phyloP scores from a whole-genome alignment of 1,284 basidiomycete species.

The Macrocystidia cucumis region DNA sequence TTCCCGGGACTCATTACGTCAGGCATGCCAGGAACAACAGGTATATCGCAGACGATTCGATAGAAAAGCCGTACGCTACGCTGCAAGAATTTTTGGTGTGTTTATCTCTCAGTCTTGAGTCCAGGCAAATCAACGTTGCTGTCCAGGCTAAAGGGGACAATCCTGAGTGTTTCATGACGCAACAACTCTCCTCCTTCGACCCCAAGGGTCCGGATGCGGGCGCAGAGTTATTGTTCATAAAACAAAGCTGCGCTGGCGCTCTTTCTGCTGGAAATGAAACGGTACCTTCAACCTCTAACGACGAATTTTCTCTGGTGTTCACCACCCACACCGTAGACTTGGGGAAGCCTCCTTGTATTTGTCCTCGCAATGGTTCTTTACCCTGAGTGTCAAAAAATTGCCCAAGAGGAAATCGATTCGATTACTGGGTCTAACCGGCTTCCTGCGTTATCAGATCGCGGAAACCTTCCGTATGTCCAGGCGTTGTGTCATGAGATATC shows the following conservation, averaged over 20 bases:
- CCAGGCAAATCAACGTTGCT: no score
- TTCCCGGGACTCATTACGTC: conserved; percentile 17
- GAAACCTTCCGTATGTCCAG: not conserved
- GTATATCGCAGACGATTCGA: conserved; percentile 6
- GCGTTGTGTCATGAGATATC: not conserved
- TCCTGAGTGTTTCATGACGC: conserved; percentile 9
- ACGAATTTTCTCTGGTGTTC: no score
- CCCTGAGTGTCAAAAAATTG: conserved; percentile 21
- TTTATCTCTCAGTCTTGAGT: not conserved
- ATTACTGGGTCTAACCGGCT: conserved; percentile 12
- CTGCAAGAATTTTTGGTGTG: conserved; percentile 11
- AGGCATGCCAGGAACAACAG: conserved; percentile 6
- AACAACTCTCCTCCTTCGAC: no score
- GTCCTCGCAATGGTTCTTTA: conserved; percentile 24
- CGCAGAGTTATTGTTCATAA: no score
- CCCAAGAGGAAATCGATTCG: conserved; percentile 27
- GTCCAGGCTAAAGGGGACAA: conserved; percentile 11
- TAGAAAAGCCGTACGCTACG: conserved; percentile 12
- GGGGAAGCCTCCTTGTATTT: no score
- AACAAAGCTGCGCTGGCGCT: no score
- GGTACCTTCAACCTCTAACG: no score
- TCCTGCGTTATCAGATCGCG: conserved; percentile 5
- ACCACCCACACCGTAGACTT: no score
- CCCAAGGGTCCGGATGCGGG: no score
- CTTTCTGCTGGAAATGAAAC: no score